Evolutionary conservation across 306 rosid genomes (phyloP).

Genomic region (Cicer bijugum): DNA sequence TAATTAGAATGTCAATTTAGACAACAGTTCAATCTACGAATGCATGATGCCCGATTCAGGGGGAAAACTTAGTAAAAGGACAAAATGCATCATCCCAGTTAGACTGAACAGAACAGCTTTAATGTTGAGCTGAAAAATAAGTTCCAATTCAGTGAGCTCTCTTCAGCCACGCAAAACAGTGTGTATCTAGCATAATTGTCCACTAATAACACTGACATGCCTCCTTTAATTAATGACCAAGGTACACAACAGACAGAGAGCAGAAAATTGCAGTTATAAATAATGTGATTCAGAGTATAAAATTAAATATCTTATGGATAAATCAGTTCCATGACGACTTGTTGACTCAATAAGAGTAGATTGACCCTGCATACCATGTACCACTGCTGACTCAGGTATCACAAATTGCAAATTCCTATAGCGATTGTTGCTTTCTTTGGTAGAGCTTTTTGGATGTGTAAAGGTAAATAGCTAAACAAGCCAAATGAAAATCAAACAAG

Average conservation of each 20-base stretch:
- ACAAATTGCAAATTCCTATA: not conserved
- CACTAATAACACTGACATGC: not conserved
- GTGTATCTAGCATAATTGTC: not conserved
- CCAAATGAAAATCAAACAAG: not conserved
- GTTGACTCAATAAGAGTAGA: slow-evolving; percentile 5
- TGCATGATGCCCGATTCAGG: not conserved
- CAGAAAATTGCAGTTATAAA: not conserved
- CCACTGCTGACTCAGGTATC: not conserved
- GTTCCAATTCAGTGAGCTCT: not conserved
- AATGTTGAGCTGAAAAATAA: not conserved
- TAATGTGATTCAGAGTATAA: not conserved
- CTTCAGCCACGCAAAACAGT: not conserved
- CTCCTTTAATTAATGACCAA: not conserved
- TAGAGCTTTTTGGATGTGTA: not conserved
- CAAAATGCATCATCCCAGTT: not conserved
- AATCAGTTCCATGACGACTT: not conserved
- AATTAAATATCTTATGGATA: not conserved
- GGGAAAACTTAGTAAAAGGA: not conserved
- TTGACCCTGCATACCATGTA: slow-evolving; percentile 19
- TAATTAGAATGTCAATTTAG: not conserved
- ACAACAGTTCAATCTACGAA: not conserved
- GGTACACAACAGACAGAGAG: not conserved
- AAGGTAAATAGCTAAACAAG: slow-evolving; percentile 23
- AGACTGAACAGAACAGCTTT: not conserved
- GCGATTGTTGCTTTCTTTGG: not conserved